Evolutionary conservation across 495 filamentous ascomycete genomes (phyloP), one percentile per base, ranked within the genome.

Genomic region (Penicillium paradoxum): DNA sequence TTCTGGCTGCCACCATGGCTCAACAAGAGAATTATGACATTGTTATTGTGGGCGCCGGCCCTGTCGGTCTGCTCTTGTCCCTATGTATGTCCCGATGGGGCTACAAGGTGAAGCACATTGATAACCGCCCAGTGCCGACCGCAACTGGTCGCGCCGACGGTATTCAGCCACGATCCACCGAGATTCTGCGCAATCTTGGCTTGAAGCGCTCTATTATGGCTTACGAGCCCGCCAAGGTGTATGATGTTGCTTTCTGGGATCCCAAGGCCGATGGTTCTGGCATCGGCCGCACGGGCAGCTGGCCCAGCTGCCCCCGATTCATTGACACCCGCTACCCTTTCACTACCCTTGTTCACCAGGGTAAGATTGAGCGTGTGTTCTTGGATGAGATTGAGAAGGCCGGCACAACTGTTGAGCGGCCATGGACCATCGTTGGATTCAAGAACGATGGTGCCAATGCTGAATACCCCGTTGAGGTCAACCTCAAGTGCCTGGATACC

Each of bases 21-120:
- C 56, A 71, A 56, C 57, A 71, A 56, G 77, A 81, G 46, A 77
- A 68, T 14, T 84, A 84, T 66, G 85, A 89, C 59, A 82, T 87
- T 53, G 89, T 95, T 61, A 90, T 96, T 60, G 76, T 96, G 51
- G 90, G 90, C 53, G 91, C 90, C 43, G 90, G 90, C 29, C 90
- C 91, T n/a, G 89, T 89, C 25, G 91, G 90, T 36, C 79, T 95
- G 47, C 80, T 91, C 62, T 79, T 96, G 13, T 90, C 87, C n/a
- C 86, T 90, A 15, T 90, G 87, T 69, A 84, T 87, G 56, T 81
- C 79, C 40, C 72, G 83, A 63, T 85, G 80, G 80, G 82, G 82
- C 15, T 85, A 85, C 72, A 83, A 79, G 57, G 83, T 85, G 56
- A 86, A 83, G 69, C 77, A 83, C 58, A 80, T 86, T 56, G 83